These are phyloP conservation scores for Allium fistulosum DNA, from an alignment of 106 monocot genomes.

Conservation along the genomic window DNA sequence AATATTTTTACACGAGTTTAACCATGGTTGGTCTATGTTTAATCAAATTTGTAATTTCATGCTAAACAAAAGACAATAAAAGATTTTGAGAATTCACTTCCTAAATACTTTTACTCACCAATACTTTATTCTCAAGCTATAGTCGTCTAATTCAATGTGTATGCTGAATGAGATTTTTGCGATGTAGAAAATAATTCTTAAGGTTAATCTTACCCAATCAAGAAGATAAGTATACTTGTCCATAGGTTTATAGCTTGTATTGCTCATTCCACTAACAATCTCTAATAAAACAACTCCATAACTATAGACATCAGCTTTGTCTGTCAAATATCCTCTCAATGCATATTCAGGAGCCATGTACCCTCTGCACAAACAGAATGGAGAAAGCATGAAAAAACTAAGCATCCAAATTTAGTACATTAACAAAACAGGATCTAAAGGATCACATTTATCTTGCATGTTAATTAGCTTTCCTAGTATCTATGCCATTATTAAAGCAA, in stretches of 20 bases:
- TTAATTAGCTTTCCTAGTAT: not conserved
- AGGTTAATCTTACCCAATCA: slow-evolving; percentile 32
- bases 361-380: slow-evolving; percentile 17
- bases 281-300: slow-evolving; percentile 38
- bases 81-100: too few species aligned
- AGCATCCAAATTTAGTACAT: not conserved
- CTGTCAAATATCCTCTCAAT: slow-evolving; percentile 36
- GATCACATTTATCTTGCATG: not conserved
- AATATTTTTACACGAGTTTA: too few species aligned
- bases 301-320: slow-evolving; percentile 49
- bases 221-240: slow-evolving; percentile 39
- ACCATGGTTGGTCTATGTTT: too few species aligned
- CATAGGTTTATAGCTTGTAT: slow-evolving; percentile 23
- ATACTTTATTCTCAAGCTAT: too few species aligned
- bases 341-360: slow-evolving; percentile 57
- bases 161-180: not conserved
- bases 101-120: too few species aligned
- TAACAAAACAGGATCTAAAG: not conserved
- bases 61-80: too few species aligned
- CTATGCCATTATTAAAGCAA: not conserved
- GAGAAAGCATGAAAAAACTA: not conserved
- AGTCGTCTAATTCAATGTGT: not conserved
- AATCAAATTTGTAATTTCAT: too few species aligned
- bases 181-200: not conserved
- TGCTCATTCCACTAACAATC: slow-evolving; percentile 38